These are phyloP conservation scores for Rhynchosporium secalis DNA, from an alignment of 2,329 filamentous ascomycete genomes.

Conservation along the genomic window DNA sequence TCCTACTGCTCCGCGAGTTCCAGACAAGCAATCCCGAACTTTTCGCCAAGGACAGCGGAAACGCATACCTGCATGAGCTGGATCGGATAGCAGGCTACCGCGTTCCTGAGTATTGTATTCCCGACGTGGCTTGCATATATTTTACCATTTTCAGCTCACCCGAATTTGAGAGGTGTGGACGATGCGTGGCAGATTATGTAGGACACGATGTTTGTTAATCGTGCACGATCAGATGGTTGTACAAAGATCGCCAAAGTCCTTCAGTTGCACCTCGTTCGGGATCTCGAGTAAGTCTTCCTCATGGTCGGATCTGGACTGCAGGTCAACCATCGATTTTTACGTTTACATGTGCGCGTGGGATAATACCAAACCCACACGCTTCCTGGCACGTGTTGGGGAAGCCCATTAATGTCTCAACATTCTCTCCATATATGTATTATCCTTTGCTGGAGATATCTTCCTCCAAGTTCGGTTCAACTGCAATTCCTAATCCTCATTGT, in stretches of 20 bases:
- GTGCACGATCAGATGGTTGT: neutral
- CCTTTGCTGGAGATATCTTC: no score
- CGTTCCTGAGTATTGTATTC: neutral
- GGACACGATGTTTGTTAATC: neutral
- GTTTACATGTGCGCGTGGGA: no score
- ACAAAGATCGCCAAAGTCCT: neutral
- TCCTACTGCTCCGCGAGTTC: neutral
- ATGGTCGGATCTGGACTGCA: neutral
- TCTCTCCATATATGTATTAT: no score
- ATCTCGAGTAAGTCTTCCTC: neutral
- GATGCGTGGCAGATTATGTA: slow-evolving; percentile 6
- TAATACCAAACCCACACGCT: no score
- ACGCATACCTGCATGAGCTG: neutral
- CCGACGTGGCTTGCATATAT: neutral
- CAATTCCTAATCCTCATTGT: no score
- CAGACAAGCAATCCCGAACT: neutral
- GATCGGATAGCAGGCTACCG: neutral
- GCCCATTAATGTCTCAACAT: no score
- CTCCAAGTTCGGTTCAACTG: no score
- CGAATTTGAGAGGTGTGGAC: slow-evolving; percentile 4
- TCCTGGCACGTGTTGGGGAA: neutral
- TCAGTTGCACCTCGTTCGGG: neutral
- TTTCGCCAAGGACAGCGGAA: neutral
- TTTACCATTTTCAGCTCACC: neutral
- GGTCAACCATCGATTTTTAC: neutral